Conservation (phyloP, 225 moss, liverwort and hornwort genomes). For the Lunularia cruciata region DNA sequence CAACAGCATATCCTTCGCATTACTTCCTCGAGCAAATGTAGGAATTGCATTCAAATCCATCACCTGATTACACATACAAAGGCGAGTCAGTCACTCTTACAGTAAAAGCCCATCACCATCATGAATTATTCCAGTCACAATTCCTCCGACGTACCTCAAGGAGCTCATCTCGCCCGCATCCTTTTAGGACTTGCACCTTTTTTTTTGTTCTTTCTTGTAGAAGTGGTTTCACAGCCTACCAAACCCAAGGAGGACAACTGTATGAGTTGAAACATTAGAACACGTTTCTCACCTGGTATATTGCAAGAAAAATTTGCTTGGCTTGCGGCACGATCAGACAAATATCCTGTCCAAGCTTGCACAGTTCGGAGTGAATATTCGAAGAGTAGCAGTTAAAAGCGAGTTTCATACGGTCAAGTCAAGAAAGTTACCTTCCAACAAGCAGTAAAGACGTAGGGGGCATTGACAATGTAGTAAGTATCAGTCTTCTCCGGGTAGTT, state of each 20-base stretch:
- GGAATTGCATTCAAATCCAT: slow-evolving; percentile 56
- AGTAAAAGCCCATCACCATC: too few relatives aligned
- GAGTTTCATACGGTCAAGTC: too few relatives aligned
- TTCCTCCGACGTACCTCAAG: slow-evolving; percentile 44
- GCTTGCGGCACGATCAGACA: too few relatives aligned
- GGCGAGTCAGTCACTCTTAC: slow-evolving; percentile 1
- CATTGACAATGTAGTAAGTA: slow-evolving; percentile 94
- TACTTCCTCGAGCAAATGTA: slow-evolving; percentile 43
- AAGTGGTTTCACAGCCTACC: slow-evolving; percentile 90
- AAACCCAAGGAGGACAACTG: not conserved
- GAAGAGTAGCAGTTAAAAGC: not conserved
- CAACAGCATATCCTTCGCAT: slow-evolving; percentile 23
- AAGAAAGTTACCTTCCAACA: slow-evolving; percentile 93
- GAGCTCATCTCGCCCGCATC: slow-evolving; percentile 87
- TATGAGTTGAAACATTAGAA: too few relatives aligned
- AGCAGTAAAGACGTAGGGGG: slow-evolving; percentile 85
- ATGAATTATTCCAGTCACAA: too few relatives aligned
- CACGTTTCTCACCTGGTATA: too few relatives aligned
- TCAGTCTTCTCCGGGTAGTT: slow-evolving; percentile 99
- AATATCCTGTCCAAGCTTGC: too few relatives aligned
- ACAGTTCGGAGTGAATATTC: too few relatives aligned
- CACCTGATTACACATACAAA: slow-evolving; percentile 35
- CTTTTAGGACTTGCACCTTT: slow-evolving; percentile 91
- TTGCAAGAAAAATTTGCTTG: too few relatives aligned
- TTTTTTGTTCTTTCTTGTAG: slow-evolving; percentile 93